Conservation (phyloP, 257 asterid species). For the Nemophila menziesii region DNA sequence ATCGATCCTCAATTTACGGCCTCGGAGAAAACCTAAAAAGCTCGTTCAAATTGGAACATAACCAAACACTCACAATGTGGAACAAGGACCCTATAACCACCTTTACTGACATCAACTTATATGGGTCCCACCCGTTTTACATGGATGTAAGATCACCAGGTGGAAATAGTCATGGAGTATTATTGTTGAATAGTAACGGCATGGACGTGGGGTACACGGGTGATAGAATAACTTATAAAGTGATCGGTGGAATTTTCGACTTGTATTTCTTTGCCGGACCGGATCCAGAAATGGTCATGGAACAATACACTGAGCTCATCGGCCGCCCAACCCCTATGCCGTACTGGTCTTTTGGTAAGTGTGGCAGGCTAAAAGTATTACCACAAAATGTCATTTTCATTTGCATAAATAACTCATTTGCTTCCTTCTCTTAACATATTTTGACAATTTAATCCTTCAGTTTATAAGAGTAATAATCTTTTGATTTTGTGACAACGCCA, state of each 20-base stretch:
- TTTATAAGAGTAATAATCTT: too few species aligned
- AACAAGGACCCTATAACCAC: slow-evolving; percentile 52
- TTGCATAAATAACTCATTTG: too few species aligned
- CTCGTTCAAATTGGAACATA: slow-evolving; percentile 38
- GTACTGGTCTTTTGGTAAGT: slow-evolving; percentile 87
- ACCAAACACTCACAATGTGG: slow-evolving; percentile 74
- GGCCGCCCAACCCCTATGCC: slow-evolving; percentile 95
- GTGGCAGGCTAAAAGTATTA: background rate
- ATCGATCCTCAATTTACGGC: slow-evolving; percentile 55
- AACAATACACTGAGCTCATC: slow-evolving; percentile 66
- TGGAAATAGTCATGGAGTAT: slow-evolving; percentile 66
- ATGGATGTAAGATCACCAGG: slow-evolving; percentile 64
- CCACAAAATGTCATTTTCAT: background rate
- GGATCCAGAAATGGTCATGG: slow-evolving; percentile 55
- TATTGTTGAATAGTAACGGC: slow-evolving; percentile 73
- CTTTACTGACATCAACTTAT: slow-evolving; percentile 48
- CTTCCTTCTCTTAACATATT: background rate
- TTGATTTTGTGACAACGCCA: too few species aligned
- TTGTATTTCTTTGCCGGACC: slow-evolving; percentile 78
- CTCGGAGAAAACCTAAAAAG: slow-evolving; percentile 76
- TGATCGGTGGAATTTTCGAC: slow-evolving; percentile 74
- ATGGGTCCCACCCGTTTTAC: slow-evolving; percentile 88
- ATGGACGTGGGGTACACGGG: slow-evolving; percentile 71
- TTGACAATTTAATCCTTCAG: too few species aligned
- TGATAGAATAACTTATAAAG: slow-evolving; percentile 62